Conservation (phyloP, 2,329 filamentous ascomycete species). For the Botryotinia convoluta region DNA sequence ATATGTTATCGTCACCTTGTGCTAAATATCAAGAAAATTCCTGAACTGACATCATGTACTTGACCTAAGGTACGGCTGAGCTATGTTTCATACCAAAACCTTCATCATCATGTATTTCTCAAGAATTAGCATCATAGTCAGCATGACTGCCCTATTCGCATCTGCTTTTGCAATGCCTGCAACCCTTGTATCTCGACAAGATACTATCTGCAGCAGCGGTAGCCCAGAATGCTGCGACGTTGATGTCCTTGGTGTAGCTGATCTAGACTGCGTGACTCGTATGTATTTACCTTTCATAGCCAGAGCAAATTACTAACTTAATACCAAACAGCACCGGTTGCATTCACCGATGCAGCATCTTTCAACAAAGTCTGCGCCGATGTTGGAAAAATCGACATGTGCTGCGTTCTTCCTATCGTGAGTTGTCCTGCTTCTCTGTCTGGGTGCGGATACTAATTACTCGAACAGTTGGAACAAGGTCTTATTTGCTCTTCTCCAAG, state of each 20-base stretch:
- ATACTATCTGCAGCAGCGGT: constrained; percentile 22
- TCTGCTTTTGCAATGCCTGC: constrained; percentile 33
- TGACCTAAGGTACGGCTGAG: background rate
- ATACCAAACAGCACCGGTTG: constrained; percentile 38
- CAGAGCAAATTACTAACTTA: background rate
- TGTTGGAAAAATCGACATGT: constrained; percentile 45
- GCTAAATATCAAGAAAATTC: background rate
- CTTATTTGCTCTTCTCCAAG: constrained; percentile 3
- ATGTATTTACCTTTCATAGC: constrained; percentile 34
- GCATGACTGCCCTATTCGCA: constrained; percentile 32
- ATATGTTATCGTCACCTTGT: background rate
- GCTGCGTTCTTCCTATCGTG: constrained; percentile 53
- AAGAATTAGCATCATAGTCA: background rate
- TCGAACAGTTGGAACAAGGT: constrained; percentile 4
- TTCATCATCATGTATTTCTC: constrained; percentile 25
- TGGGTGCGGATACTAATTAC: background rate
- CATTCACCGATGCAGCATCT: constrained; percentile 44
- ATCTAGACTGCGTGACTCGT: constrained; percentile 57
- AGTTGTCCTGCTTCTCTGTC: background rate
- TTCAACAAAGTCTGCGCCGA: constrained; percentile 32
- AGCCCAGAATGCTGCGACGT: constrained; percentile 59
- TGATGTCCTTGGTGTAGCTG: constrained; percentile 56
- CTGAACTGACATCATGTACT: constrained; percentile 1
- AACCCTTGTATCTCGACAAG: constrained; percentile 18
- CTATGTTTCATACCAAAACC: background rate